Evolutionary conservation across 306 rosid genomes (phyloP).

Genomic region (Sindora glabra): DNA sequence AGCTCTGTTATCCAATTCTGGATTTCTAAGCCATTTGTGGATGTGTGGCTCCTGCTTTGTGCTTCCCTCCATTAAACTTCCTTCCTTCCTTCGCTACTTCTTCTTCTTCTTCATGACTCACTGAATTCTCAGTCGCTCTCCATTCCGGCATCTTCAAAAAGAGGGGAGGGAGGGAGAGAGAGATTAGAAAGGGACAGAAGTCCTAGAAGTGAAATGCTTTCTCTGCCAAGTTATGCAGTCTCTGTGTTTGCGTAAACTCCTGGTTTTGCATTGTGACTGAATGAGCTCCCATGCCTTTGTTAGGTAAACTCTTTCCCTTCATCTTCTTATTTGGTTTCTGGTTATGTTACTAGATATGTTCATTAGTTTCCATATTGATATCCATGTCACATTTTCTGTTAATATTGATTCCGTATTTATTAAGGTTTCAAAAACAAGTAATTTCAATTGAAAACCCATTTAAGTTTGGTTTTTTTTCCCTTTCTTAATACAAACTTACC

Average conservation of each 20-base stretch:
- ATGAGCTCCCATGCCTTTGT: constrained; percentile 90
- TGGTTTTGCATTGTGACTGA: constrained; percentile 35
- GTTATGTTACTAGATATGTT: not conserved
- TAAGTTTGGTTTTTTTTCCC: too few relatives aligned
- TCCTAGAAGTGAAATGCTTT: not conserved
- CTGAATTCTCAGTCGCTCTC: not conserved
- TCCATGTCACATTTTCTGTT: too few relatives aligned
- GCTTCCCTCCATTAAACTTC: not conserved
- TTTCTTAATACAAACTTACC: too few relatives aligned
- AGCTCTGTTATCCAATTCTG: not conserved
- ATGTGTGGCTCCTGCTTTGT: not conserved
- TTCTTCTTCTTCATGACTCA: not conserved
- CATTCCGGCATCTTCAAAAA: not conserved
- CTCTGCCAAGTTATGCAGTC: constrained; percentile 6
- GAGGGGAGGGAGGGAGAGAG: too few relatives aligned
- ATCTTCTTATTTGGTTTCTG: not conserved
- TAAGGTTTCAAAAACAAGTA: too few relatives aligned
- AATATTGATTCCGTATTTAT: too few relatives aligned
- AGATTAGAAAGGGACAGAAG: too few relatives aligned
- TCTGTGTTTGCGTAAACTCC: constrained; percentile 4
- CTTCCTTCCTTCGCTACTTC: not conserved
- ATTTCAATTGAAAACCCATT: too few relatives aligned
- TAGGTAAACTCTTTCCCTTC: constrained; percentile 32
- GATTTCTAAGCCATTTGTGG: not conserved
- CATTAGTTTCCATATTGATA: not conserved